Conservation (phyloP, 73 alveolate genomes). For the Breviolum minutum region DNA sequence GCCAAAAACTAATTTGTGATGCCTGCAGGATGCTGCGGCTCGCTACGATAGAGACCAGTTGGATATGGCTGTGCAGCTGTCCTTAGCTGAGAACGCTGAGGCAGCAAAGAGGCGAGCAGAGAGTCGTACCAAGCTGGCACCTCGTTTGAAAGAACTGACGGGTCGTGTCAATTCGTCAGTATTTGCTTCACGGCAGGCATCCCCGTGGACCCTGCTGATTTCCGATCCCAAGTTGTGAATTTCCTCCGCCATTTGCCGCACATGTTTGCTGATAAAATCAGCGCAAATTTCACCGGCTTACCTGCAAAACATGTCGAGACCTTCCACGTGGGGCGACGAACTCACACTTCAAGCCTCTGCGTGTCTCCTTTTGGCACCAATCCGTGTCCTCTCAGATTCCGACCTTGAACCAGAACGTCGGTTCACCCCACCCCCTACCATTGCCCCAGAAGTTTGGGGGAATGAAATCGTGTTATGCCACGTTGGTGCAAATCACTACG, state of each 20-base stretch:
- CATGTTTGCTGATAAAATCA: not conserved
- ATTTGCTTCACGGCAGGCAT: not conserved
- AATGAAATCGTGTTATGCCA: not conserved
- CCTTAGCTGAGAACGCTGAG: not conserved
- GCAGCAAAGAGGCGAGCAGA: slow-evolving; percentile 4
- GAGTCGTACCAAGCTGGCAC: not conserved
- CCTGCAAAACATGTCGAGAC: slow-evolving; percentile 19
- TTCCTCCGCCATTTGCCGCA: slow-evolving; percentile 18
- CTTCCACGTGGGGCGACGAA: not conserved
- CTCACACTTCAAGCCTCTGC: not conserved
- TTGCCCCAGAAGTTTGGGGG: slow-evolving; percentile 3
- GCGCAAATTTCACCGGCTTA: slow-evolving; percentile 17
- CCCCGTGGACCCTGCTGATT: not conserved
- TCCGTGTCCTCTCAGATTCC: slow-evolving; percentile 25
- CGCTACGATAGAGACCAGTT: not conserved
- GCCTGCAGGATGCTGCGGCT: not conserved
- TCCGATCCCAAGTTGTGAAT: not conserved
- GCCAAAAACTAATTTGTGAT: not conserved
- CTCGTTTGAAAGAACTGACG: not conserved
- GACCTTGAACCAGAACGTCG: slow-evolving; percentile 10
- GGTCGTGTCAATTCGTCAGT: not conserved
- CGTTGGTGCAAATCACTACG: not conserved
- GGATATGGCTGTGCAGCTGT: not conserved
- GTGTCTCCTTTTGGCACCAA: slow-evolving; percentile 21
- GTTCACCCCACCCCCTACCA: slow-evolving; percentile 5